These are phyloP conservation scores for Turnera subulata DNA, from an alignment of 345 rosid species.

Conservation along the genomic window DNA sequence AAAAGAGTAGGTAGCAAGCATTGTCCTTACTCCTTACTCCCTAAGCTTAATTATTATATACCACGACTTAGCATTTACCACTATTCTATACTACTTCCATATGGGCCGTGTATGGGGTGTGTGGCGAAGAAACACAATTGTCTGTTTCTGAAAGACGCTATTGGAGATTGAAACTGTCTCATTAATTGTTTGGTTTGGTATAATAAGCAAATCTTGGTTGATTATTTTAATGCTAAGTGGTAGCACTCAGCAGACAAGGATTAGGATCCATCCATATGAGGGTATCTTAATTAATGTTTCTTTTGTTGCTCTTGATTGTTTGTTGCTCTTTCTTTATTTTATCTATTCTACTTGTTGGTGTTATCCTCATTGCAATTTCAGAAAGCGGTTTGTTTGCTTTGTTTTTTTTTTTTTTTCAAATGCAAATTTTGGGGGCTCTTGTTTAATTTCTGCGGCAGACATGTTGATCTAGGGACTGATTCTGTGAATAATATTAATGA, in stretches of 20 bases:
- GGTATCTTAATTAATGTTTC: slow-evolving; percentile 17
- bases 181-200: slow-evolving; percentile 2
- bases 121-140: slow-evolving; percentile 18
- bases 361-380: slow-evolving; percentile 15
- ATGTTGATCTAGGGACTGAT: not conserved
- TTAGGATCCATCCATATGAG: slow-evolving; percentile 27
- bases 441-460: not conserved
- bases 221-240: slow-evolving; percentile 1
- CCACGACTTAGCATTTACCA: too few species aligned
- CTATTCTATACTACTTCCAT: too few species aligned
- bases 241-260: slow-evolving; percentile 29
- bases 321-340: slow-evolving; percentile 11
- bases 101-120: not conserved
- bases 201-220: slow-evolving; percentile 13
- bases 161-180: slow-evolving; percentile 14
- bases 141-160: slow-evolving; percentile 18
- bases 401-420: not conserved
- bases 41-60: not conserved
- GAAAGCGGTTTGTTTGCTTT: not conserved
- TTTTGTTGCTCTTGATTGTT: not conserved
- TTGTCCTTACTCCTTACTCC: slow-evolving; percentile 3
- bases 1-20: too few species aligned
- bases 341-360: slow-evolving; percentile 21
- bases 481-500: not conserved
- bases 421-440: not conserved